A percentile compares a stretch with the other conserved stretches of the same genome.
Evolutionary conservation across 441 rosid species (phyloP).

Genomic region (Eruca vesicaria): DNA sequence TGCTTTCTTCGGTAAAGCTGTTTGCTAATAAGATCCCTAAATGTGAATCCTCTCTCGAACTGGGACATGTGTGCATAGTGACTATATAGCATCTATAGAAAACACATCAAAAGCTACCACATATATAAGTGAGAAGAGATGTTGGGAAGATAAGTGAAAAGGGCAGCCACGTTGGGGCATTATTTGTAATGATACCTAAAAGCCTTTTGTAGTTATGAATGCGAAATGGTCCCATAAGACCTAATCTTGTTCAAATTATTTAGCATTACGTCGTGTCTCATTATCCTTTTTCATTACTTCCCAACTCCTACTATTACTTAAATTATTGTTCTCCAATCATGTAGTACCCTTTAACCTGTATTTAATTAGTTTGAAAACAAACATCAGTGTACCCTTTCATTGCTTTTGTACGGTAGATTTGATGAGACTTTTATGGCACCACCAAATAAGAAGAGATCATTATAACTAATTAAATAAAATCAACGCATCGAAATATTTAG

Average conservation of each 20-base stretch:
- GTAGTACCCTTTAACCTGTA: neutral
- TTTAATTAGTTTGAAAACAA: neutral
- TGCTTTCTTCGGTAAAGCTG: neutral
- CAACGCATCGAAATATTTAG: no score
- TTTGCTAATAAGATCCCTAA: neutral
- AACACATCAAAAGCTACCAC: neutral
- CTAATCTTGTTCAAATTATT: conserved; percentile 12
- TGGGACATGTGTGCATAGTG: no score
- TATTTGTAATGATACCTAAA: conserved; percentile 9
- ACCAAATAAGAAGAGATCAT: neutral
- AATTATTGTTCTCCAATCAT: conserved; percentile 2
- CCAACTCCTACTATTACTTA: neutral
- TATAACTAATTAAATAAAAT: neutral
- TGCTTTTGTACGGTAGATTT: conserved; percentile 20
- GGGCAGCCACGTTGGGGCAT: conserved; percentile 28
- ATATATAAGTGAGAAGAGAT: conserved; percentile 3
- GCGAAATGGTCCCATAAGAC: conserved; percentile 32
- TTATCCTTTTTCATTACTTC: conserved; percentile 14
- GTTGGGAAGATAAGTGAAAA: conserved; percentile 17
- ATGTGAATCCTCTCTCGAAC: no score
- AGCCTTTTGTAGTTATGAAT: conserved; percentile 28
- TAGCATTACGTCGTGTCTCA: neutral
- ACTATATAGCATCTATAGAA: neutral
- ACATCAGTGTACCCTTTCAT: conserved; percentile 11
- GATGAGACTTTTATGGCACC: neutral